Base-by-base conservation (phyloP, 2,329 filamentous ascomycete genomes). In the Trichothecium roseum region DNA sequence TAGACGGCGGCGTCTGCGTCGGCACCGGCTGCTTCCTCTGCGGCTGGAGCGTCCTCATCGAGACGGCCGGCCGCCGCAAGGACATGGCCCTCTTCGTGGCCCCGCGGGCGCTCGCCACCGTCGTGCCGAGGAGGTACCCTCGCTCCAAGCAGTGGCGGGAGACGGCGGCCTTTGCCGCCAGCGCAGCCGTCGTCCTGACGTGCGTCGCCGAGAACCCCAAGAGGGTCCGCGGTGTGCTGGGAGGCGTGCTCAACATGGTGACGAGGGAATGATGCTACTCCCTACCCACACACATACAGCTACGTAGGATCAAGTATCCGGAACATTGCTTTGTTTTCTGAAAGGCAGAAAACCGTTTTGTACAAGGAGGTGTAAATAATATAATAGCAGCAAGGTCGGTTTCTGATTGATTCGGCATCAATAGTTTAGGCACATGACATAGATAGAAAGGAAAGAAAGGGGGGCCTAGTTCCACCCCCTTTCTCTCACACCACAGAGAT, bases 71-170 rank as follows among this genome's bases (percentile, higher is more conserved):
- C 31, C 71, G 82, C 42, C 67, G 81, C 38, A 78, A 81, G 49
- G 85, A 93, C 50, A 72, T 93, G 51, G 74, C 80, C 8, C 66
- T 91, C 28, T 93, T 93, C 53, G 84, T 91, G 30, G 76, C 82
- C 15, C 86, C 86, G 0, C 69, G 84, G 42, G 86, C 85, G 12
- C 63, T 84, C 42, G 83, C 81, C 8, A 84, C 81, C 1, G 54
- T 88, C 41, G 59, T 93, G 13, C 85, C 86, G 6, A 64, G 85
- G 40, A 66, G 72, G 28, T 93, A 91, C 54, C 52, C 56, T 3
- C 47, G 56, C 39, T 61, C 76, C 48, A 68, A 78, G 56, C 71
- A 81, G 62, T 81, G 77, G 75, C 65, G 72, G 35, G 81, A 86
- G 62, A 75, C 67, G 27, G 41, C 74, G 20, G 70, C 69, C 1